Evolutionary conservation across 495 filamentous ascomycete species (phyloP).

Genomic region (Lepidopterella palustris): DNA sequence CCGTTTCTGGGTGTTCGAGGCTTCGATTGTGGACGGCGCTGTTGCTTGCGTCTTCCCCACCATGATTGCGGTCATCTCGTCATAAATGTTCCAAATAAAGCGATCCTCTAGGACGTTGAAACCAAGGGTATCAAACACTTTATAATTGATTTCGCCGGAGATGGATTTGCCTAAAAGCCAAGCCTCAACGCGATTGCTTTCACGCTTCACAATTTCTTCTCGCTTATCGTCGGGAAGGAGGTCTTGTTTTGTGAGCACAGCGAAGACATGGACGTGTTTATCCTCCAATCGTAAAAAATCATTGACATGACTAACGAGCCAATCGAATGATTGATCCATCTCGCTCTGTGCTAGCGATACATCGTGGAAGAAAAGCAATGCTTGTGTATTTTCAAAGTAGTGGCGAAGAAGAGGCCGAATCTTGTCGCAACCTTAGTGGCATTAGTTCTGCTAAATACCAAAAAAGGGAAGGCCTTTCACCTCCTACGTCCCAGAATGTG

Average conservation of each 20-base stretch:
- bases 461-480: no score
- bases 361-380: neutral
- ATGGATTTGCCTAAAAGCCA: neutral
- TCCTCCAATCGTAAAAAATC: neutral
- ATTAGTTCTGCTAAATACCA: no score
- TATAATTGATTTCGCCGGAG: neutral
- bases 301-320: neutral
- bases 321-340: neutral
- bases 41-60: neutral
- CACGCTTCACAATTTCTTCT: neutral
- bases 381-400: neutral
- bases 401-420: neutral
- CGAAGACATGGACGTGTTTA: neutral
- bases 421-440: neutral
- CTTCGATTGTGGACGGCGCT: neutral
- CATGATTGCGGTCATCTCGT: neutral
- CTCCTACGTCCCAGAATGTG: neutral
- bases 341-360: neutral
- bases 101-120: neutral
- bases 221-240: neutral
- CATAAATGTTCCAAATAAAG: neutral
- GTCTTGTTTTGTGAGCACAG: neutral
- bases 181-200: neutral
- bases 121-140: neutral
- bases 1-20: no score